phyloP scores from a whole-genome alignment of 1,139 yeast genomes.

The Groenewaldozyma sp. region DNA sequence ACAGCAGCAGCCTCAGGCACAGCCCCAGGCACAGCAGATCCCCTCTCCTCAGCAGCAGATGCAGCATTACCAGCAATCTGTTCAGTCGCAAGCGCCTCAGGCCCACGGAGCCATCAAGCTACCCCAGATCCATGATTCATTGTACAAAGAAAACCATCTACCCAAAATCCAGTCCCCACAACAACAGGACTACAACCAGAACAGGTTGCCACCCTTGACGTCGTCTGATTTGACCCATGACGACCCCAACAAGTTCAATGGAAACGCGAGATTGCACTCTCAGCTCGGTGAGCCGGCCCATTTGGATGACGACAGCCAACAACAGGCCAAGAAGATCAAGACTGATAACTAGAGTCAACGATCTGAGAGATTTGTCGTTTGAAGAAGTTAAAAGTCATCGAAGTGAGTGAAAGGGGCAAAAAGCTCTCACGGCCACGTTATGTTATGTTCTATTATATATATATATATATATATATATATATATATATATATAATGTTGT shows the following conservation, averaged over 20 bases:
- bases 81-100: neutral
- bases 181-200: neutral
- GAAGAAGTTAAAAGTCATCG: neutral
- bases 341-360: neutral
- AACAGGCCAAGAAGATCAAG: neutral
- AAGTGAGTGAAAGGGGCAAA: too few relatives aligned
- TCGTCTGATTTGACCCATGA: neutral
- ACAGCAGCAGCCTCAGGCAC: conserved; percentile 2
- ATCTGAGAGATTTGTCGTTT: neutral
- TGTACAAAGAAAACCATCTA: neutral
- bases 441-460: too few relatives aligned
- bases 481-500: neutral
- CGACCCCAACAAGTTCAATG: neutral
- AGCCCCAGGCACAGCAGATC: conserved; percentile 6
- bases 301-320: neutral
- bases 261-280: neutral
- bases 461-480: conserved; percentile 4
- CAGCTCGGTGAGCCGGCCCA: neutral
- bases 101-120: neutral
- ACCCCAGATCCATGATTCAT: neutral
- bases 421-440: too few relatives aligned
- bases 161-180: neutral
- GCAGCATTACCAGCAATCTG: conserved; percentile 5
- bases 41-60: conserved; percentile 7
- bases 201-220: neutral